Evolutionary conservation across 176 grass and related monocot species (phyloP), one percentile per base, ranked within the genome.

Genomic region (Ananas comosus): DNA sequence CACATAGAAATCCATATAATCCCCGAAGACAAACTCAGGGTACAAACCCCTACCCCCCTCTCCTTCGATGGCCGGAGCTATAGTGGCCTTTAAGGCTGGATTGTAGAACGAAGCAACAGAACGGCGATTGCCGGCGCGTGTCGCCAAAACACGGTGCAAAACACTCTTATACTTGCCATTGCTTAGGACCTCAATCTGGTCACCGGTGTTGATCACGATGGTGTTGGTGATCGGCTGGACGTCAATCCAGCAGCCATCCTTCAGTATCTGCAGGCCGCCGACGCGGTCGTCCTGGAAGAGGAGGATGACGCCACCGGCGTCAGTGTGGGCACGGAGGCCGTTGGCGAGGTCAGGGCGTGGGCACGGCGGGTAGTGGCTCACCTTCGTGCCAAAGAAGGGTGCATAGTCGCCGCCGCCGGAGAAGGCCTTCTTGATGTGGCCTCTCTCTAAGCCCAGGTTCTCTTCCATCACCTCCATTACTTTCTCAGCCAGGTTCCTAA

Each of bases 141-240:
- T 83, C 5, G 88, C 75, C 63, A 96, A 69, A 49, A 96, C 68
- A 13, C 89, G 86, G 89, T 96, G 93, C 93, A 88, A 96, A 21
- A 79, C 86, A 70, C 93, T 96, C 83, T 87, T 89, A 14, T 90
- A 96, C 49, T 80, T 80, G 4, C 93, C 93, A 49, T 96, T 96
- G 72, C 70, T 92, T 51, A 96, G 12, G 25, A 91, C 88, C 86
- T 96, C 93, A 47, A 96, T 85, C 79, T 96, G 93, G 64, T 96
- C 93, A 17, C 93, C 93, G n/a, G 85, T 96, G 89, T 96, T 96
- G 77, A 96, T 80, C 23, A 96, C 93, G 76, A 96, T 90, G 81
- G 93, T 81, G 70, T 96, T 76, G 28, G 76, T 61, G 24, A 96
- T 9, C 21, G 93, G 89, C 76, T 92, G 93, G 19, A 90, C 93